Conservation (phyloP, 1,284 basidiomycete species). For the Megacollybia platyphylla region DNA sequence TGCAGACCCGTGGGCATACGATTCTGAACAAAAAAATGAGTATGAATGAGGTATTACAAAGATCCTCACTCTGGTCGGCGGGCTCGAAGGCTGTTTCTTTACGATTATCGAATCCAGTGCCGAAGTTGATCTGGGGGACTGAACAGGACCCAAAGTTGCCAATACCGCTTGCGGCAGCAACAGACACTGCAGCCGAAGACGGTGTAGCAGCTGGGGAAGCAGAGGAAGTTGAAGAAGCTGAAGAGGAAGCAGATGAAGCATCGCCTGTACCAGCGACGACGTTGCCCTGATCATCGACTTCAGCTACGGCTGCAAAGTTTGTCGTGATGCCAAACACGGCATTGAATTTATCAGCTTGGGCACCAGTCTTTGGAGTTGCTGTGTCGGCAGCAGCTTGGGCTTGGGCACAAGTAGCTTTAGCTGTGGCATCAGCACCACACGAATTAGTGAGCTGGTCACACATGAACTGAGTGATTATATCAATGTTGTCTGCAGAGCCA, state of each 20-base stretch:
- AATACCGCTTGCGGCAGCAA: constrained; percentile 9
- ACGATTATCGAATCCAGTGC: constrained; percentile 32
- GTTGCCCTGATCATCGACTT: constrained; percentile 24
- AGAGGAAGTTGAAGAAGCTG: constrained; percentile 5
- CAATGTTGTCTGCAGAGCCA: constrained; percentile 38
- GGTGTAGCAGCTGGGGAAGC: constrained; percentile 3
- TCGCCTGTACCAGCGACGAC: constrained; percentile 10
- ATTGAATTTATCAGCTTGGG: constrained; percentile 48
- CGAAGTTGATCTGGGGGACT: constrained; percentile 40
- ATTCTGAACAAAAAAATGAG: constrained; percentile 16
- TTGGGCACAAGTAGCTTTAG: constrained; percentile 32
- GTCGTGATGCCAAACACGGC: constrained; percentile 35
- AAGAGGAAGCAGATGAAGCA: constrained; percentile 6
- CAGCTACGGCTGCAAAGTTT: constrained; percentile 22
- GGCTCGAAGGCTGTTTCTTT: constrained; percentile 44
- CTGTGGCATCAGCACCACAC: constrained; percentile 37
- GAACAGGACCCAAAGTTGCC: constrained; percentile 34
- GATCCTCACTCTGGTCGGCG: constrained; percentile 22
- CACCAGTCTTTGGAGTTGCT: constrained; percentile 30
- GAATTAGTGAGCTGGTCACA: constrained; percentile 39
- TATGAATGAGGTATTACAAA: neutral
- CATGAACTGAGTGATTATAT: constrained; percentile 41
- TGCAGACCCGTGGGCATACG: constrained; percentile 40
- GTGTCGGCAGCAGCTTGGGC: constrained; percentile 29
- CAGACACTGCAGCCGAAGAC: constrained; percentile 5